A percentile compares a stretch with the other conserved stretches of the same genome.
Conservation (phyloP, 225 moss, liverwort and hornwort genomes). For the Sphagnum contortum region DNA sequence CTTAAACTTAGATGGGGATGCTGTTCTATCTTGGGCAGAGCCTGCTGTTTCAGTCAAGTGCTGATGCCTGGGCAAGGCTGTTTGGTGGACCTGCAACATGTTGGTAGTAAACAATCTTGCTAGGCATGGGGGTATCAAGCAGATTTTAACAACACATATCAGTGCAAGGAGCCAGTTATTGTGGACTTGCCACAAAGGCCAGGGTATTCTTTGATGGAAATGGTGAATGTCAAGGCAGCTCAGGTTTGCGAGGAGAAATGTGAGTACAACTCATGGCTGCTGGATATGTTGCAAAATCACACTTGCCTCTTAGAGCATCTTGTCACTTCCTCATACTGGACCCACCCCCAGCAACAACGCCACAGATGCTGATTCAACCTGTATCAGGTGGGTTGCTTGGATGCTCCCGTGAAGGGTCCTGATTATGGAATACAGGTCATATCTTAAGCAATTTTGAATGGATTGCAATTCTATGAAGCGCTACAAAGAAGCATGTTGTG, state of each 20-base stretch:
- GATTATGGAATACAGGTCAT: no score
- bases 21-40: slow-evolving; percentile 10
- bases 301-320: slow-evolving; percentile 82
- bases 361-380: slow-evolving; percentile 76
- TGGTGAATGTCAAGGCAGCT: slow-evolving; percentile 52
- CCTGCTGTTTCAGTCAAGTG: slow-evolving; percentile 71
- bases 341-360: slow-evolving; percentile 65
- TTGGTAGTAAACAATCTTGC: slow-evolving; percentile 72
- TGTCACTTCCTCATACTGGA: slow-evolving; percentile 73
- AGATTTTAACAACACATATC: slow-evolving; percentile 57
- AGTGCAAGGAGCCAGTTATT: slow-evolving; percentile 77
- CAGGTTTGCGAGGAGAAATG: slow-evolving; percentile 70
- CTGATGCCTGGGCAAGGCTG: slow-evolving; percentile 81
- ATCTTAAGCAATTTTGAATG: no score
- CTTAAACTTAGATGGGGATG: slow-evolving; percentile 63
- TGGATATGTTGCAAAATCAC: slow-evolving; percentile 65
- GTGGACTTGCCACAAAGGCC: slow-evolving; percentile 66
- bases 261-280: slow-evolving; percentile 68
- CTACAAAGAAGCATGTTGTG: no score
- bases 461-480: no score
- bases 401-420: no score
- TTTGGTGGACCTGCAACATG: slow-evolving; percentile 77
- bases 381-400: slow-evolving; percentile 35
- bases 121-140: slow-evolving; percentile 75
- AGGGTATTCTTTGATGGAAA: slow-evolving; percentile 86